Evolutionary conservation across 805 yeast genomes (phyloP), one percentile per base, ranked within the genome.

Genomic region (Wickerhamiella azyma): DNA sequence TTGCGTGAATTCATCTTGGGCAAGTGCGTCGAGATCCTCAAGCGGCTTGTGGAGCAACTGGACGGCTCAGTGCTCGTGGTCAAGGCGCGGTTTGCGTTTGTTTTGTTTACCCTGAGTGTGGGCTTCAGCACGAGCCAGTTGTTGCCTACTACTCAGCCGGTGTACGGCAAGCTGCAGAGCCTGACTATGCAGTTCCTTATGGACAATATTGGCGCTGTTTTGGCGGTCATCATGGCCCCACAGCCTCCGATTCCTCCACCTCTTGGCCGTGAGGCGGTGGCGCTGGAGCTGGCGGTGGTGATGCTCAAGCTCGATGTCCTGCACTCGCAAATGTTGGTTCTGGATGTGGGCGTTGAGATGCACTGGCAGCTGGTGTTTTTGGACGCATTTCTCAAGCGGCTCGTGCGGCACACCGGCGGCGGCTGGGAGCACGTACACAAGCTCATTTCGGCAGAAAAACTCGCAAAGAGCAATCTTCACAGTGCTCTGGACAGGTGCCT

Each of bases 361-460:
- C 37, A 28, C 2, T 47, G 50, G 50, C 45, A 39, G 39, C 41
- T 48, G 2, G 9, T 45, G 14, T 48, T 44, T 38, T 13, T 39
- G 11, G 17, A 24, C 10, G 43, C 48, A 2, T 36, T 21, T 13
- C 28, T 21, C 16, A 24, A 37, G 11, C 17, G 33, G 8, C 21
- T 24, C 2, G 26, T 41, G 42, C 26, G 16, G 10, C 10, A 10
- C 11, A 30, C 5, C 16, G 16, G 16, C 5, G 16, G 11, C 5
- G 39, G 39, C 21, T 48, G 50, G 50, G 2, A 29, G 8, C 16
- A 19, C 2, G 47, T 37, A 8, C 32, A 24, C n/a, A 13, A 7
- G 29, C 39, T 48, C 24, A 3, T 30, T 48, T 3, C 10, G 3
- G 14, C 37, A 35, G 6, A 13, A 28, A 11, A 24, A 13, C 19